Base-by-base conservation (phyloP, 192 early-diverging fungal genomes). In the Lunasporangiospora selenospora region DNA sequence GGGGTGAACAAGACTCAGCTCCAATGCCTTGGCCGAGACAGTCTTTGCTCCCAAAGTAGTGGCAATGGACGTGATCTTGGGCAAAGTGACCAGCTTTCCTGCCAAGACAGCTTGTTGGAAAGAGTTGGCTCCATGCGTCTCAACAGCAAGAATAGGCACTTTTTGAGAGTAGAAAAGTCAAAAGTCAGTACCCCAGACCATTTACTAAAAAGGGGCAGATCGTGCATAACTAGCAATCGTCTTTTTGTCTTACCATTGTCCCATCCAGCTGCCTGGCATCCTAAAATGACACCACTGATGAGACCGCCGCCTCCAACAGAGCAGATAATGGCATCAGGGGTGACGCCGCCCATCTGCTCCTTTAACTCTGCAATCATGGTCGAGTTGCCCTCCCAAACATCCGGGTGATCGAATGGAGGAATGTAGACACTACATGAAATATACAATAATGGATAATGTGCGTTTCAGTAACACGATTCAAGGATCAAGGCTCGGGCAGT, bases 81-180 rank as follows among this genome's bases (percentile, higher is more conserved):
- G 53, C 6, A 85, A 51, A 13, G 79, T 69, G 0, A 79, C 62
- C 29, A 81, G 32, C 27, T 81, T 75, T 32, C 82, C 88, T 34
- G 76, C 77, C 49, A 86, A 62, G 16, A 88, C 81, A 11, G 88
- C 75, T 16, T 81, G 76, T 55, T 90, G 90, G 48, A 92, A 90
- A 9, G 84, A 81, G 65, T 89, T 89, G 42, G 85, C 86, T 41
- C 88, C 87, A 73, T 89, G 85, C 1, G 90, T 92, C 58, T 92
- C 90, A 7, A 88, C 86, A 2, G 90, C 87, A 75, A 92, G 83
- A 4, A 90, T 70, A 29, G 90, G 90, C 0, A 92, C 90, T 67
- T 37, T 16, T 21, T 19, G 24, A 6, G 45, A 26, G 11, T 36
- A 6, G 12, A 48, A 42, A 30, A 6, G n/a, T 0, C 24, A 65